phyloP scores from a whole-genome alignment of 306 rosid genomes.

The Sphenostylis stenocarpa region DNA sequence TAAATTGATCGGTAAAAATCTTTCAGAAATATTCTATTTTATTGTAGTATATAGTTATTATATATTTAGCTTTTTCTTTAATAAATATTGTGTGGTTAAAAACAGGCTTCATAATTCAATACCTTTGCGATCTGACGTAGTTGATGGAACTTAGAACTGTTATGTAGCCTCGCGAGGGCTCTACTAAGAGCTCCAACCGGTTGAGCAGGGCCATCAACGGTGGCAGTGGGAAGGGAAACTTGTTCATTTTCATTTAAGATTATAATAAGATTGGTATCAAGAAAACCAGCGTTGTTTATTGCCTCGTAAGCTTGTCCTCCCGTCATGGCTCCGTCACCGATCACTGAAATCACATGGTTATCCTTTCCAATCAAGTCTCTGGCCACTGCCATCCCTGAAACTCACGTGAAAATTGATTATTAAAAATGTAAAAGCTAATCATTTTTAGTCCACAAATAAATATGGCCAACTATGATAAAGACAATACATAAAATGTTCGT shows the following conservation, averaged over 20 bases:
- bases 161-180: conserved; percentile 47
- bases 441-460: neutral
- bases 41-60: too few relatives aligned
- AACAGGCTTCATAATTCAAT: neutral
- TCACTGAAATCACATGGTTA: conserved; percentile 62
- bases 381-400: conserved; percentile 67
- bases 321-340: conserved; percentile 77
- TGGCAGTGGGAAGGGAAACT: conserved; percentile 73
- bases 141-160: conserved; percentile 45
- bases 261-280: conserved; percentile 57
- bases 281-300: conserved; percentile 74
- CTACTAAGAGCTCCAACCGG: conserved; percentile 73
- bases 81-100: too few relatives aligned
- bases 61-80: too few relatives aligned
- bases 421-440: neutral
- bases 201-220: conserved; percentile 54
- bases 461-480: too few relatives aligned
- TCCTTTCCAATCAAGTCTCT: conserved; percentile 59
- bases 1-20: too few relatives aligned
- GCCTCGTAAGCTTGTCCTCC: conserved; percentile 77
- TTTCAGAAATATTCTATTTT: too few relatives aligned
- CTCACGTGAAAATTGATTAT: neutral
- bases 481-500: neutral
- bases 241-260: conserved; percentile 68
- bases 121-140: conserved; percentile 64